Conservation (phyloP, 2,329 filamentous ascomycete genomes). For the Aspergillus proliferans region DNA sequence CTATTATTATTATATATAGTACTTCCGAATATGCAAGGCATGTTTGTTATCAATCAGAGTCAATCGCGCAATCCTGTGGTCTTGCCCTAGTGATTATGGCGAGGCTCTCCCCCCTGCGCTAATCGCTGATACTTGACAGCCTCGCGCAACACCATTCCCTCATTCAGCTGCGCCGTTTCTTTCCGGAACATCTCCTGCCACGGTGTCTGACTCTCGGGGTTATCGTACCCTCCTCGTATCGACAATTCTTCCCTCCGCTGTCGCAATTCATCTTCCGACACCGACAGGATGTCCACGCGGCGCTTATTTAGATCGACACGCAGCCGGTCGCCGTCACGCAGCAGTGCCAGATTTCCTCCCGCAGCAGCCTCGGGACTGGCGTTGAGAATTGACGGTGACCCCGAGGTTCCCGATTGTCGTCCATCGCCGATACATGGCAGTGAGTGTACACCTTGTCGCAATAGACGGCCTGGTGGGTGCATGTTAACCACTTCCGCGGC, state of each 20-base stretch:
- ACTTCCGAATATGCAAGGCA: background rate
- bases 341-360: slow-evolving; percentile 48
- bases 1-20: background rate
- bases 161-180: slow-evolving; percentile 41
- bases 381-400: slow-evolving; percentile 51
- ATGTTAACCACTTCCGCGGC: slow-evolving; percentile 51
- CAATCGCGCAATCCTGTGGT: background rate
- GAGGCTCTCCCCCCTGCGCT: slow-evolving; percentile 38
- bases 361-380: slow-evolving; percentile 51
- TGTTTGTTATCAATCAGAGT: background rate
- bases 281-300: slow-evolving; percentile 44
- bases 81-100: slow-evolving; percentile 39
- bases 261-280: slow-evolving; percentile 35
- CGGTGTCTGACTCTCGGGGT: slow-evolving; percentile 42
- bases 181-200: slow-evolving; percentile 48
- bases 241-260: slow-evolving; percentile 34
- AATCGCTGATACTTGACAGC: slow-evolving; percentile 44
- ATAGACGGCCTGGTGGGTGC: slow-evolving; percentile 42
- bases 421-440: slow-evolving; percentile 51
- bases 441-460: slow-evolving; percentile 42
- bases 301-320: slow-evolving; percentile 47
- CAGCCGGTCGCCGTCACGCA: slow-evolving; percentile 46
- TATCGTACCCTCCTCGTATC: slow-evolving; percentile 31
- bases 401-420: slow-evolving; percentile 51
- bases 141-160: slow-evolving; percentile 44